Evolutionary conservation across 2,329 filamentous ascomycete genomes (phyloP).

Genomic region (Drechslerella coelobrocha): DNA sequence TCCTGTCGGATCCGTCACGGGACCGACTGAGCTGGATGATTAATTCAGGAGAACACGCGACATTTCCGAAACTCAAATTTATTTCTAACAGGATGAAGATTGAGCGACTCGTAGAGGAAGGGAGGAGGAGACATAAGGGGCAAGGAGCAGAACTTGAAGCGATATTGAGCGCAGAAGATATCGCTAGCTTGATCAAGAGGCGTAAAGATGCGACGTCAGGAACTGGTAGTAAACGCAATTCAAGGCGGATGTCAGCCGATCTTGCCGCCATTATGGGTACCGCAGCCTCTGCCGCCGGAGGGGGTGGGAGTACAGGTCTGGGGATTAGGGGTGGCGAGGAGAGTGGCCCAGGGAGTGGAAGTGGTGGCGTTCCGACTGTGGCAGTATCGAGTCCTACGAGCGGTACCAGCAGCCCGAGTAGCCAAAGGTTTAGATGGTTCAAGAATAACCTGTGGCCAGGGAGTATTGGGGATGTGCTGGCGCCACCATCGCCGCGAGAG

Average conservation of each 20-base stretch:
- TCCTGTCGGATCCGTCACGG: slow-evolving; percentile 81
- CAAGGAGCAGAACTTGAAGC: slow-evolving; percentile 65
- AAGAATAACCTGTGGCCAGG: slow-evolving; percentile 39
- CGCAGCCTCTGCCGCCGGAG: slow-evolving; percentile 21
- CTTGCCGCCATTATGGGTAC: slow-evolving; percentile 13
- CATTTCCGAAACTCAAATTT: slow-evolving; percentile 91
- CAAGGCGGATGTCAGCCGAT: slow-evolving; percentile 32
- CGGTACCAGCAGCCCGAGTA: slow-evolving; percentile 19
- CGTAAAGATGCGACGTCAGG: slow-evolving; percentile 1
- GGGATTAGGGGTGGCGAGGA: slow-evolving; percentile 28
- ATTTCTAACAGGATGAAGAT: slow-evolving; percentile 84
- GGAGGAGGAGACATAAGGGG: slow-evolving; percentile 65
- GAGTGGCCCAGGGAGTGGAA: no score
- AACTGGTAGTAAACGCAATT: slow-evolving; percentile 26
- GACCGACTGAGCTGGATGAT: slow-evolving; percentile 84
- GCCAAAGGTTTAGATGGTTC: slow-evolving; percentile 43
- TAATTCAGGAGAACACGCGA: slow-evolving; percentile 83
- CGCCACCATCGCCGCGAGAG: slow-evolving; percentile 20
- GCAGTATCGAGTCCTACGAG: slow-evolving; percentile 5
- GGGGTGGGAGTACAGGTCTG: slow-evolving; percentile 11
- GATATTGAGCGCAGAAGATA: slow-evolving; percentile 68
- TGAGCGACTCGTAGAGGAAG: slow-evolving; percentile 72
- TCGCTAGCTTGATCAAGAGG: slow-evolving; percentile 62
- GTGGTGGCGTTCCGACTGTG: neutral
- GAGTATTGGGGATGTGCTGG: slow-evolving; percentile 41